Evolutionary conservation across 2,329 filamentous ascomycete species (phyloP), one percentile per base, ranked within the genome.

Genomic region (Claviceps purpurea): DNA sequence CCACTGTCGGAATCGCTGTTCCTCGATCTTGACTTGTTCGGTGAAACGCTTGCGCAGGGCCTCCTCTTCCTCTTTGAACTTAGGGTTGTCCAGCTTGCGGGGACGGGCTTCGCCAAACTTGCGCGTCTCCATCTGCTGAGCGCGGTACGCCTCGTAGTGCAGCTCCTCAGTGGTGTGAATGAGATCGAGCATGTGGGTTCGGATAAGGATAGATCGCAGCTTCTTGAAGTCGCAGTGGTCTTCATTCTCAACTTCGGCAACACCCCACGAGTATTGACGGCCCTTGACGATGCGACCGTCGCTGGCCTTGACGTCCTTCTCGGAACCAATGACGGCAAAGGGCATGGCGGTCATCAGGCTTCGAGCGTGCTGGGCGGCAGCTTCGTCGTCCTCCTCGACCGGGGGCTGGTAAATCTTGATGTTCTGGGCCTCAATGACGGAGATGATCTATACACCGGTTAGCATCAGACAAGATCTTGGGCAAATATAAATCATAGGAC

Each of bases 161-260:
- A 89, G 84, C 78, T 98, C 93, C 75, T 98, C 93, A 61, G 93
- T 98, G 58, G 94, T 98, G 78, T 98, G 93, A 69, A 98, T 98
- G 59, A 98, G 86, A 69, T 98, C 93, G 64, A 98, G 83, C 93
- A 98, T 98, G 78, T 98, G 93, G 49, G 91, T 96, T 71, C 93
- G 89, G 76, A 98, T 97, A 60, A 98, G 79, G 65, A 98, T 97
- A 48, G 91, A 95, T 64, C 93, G 90, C 58, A 98, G 86, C 79
- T 98, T 98, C 86, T 98, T 98, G 80, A 98, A 98, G 73, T 98
- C 93, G 74, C 93, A 98, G 79, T 98, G 93, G 68, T 98, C 93
- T 75, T 98, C 93, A 68, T 98, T 98, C 80, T 98, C 93, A 50
- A 98, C 93, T 73, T 98, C 93, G 56, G 93, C 93, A 63, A 98